Percentiles rank a stretch among this genome's conserved stretches.
phyloP scores from a whole-genome alignment of 2,329 filamentous ascomycete genomes.

The Xylaria multiplex region DNA sequence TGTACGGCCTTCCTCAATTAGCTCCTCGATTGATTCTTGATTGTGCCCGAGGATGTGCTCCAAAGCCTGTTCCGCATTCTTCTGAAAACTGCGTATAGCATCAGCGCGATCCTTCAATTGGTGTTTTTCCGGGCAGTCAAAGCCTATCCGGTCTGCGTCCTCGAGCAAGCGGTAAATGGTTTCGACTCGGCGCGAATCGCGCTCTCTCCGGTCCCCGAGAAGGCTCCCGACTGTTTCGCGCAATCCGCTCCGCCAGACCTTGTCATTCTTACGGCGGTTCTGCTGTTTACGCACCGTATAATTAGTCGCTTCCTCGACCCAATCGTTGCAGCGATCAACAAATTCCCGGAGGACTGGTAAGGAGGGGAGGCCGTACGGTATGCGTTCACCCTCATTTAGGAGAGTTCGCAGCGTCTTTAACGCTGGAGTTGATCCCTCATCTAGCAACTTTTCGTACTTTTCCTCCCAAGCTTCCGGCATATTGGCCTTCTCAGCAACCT shows the following conservation, averaged over 20 bases:
- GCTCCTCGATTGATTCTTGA: slow-evolving; percentile 82
- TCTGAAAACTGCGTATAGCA: slow-evolving; percentile 85
- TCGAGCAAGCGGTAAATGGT: slow-evolving; percentile 87
- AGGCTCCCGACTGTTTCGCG: slow-evolving; percentile 71
- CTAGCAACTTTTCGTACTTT: slow-evolving; percentile 85
- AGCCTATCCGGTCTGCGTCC: slow-evolving; percentile 86
- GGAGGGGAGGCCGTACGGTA: slow-evolving; percentile 87
- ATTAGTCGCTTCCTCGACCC: slow-evolving; percentile 95
- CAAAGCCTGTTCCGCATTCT: slow-evolving; percentile 76
- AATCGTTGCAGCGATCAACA: slow-evolving; percentile 95
- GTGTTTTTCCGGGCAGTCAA: slow-evolving; percentile 90
- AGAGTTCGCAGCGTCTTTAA: slow-evolving; percentile 86
- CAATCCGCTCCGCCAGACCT: slow-evolving; percentile 79
- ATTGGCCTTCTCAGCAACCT: slow-evolving; percentile 84
- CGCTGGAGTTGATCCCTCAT: slow-evolving; percentile 84
- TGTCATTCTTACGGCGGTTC: slow-evolving; percentile 94
- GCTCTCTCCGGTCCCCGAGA: slow-evolving; percentile 79
- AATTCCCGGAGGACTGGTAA: slow-evolving; percentile 85
- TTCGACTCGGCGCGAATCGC: slow-evolving; percentile 86
- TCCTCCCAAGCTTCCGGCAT: slow-evolving; percentile 90
- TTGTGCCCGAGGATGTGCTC: slow-evolving; percentile 71
- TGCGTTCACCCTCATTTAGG: slow-evolving; percentile 93
- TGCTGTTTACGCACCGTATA: slow-evolving; percentile 98
- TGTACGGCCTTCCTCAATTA: slow-evolving; percentile 87
- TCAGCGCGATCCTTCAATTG: slow-evolving; percentile 86